Evolutionary conservation across 495 filamentous ascomycete genomes (phyloP).

Genomic region (Penicillium longicatenatum): DNA sequence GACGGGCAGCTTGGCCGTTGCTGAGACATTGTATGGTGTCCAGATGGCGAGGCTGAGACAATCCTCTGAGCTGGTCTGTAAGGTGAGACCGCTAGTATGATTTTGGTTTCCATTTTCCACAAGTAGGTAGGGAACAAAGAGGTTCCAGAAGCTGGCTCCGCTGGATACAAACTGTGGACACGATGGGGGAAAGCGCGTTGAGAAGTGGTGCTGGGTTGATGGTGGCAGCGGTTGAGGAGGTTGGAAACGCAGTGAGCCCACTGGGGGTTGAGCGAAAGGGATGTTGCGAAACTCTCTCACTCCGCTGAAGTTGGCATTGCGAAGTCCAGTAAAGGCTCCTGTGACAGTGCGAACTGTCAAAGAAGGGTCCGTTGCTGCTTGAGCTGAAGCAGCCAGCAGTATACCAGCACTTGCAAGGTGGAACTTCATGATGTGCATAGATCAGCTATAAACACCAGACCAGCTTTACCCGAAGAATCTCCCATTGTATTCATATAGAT

Average conservation of each 20-base stretch:
- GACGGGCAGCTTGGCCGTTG: constrained; percentile 16
- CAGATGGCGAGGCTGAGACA: constrained; percentile 53
- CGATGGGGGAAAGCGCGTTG: constrained; percentile 8
- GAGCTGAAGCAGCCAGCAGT: not conserved
- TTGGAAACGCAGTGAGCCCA: constrained; percentile 9
- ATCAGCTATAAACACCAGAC: too few relatives aligned
- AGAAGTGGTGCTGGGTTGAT: constrained; percentile 6
- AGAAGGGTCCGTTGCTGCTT: constrained; percentile 6
- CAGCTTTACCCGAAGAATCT: too few relatives aligned
- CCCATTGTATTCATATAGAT: too few relatives aligned
- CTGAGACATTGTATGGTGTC: constrained; percentile 26
- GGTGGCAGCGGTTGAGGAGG: constrained; percentile 6
- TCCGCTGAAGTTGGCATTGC: not conserved
- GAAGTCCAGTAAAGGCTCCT: constrained; percentile 7
- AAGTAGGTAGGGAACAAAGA: constrained; percentile 1
- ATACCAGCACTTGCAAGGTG: not conserved
- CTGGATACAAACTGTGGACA: constrained; percentile 12
- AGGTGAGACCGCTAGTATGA: constrained; percentile 3
- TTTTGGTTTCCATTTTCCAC: constrained; percentile 12
- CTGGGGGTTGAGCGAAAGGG: constrained; percentile 8
- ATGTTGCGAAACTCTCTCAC: constrained; percentile 11
- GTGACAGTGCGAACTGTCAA: constrained; percentile 11
- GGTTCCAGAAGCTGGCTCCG: constrained; percentile 8
- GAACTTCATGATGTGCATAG: not conserved
- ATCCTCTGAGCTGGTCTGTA: constrained; percentile 38